phyloP scores from a whole-genome alignment of 768 basidiomycete species.

The Boletus subcaerulescens region DNA sequence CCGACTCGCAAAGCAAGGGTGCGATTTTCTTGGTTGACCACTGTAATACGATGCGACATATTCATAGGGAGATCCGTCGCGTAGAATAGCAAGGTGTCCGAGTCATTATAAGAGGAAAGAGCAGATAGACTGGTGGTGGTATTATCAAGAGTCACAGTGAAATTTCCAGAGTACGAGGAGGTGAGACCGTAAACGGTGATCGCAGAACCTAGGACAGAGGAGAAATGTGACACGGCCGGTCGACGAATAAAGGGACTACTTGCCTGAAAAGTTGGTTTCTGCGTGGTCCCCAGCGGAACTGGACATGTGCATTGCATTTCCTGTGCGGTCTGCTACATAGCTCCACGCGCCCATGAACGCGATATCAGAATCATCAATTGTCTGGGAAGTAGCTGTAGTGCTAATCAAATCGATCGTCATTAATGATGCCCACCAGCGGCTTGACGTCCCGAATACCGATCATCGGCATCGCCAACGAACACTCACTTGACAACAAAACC shows the following conservation, averaged over 20 bases:
- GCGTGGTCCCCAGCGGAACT: constrained; percentile 46
- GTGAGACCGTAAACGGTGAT: constrained; percentile 59
- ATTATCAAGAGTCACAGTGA: constrained; percentile 55
- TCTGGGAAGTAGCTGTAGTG: constrained; percentile 34
- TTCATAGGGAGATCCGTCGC: constrained; percentile 56
- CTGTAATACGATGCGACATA: constrained; percentile 45
- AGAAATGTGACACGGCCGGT: neutral
- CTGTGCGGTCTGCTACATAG: constrained; percentile 32
- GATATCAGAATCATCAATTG: constrained; percentile 44
- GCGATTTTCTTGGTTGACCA: constrained; percentile 55
- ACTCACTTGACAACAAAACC: constrained; percentile 35
- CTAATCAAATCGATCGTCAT: constrained; percentile 28
- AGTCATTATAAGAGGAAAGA: constrained; percentile 49
- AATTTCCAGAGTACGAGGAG: constrained; percentile 55
- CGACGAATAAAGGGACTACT: constrained; percentile 18
- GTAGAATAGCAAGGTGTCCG: constrained; percentile 59
- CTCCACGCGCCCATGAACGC: constrained; percentile 59
- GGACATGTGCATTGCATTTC: constrained; percentile 32
- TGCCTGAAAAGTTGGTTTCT: constrained; percentile 45
- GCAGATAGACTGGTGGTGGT: constrained; percentile 47
- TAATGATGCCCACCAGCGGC: constrained; percentile 13
- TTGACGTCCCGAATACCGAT: constrained; percentile 1
- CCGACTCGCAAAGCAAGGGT: constrained; percentile 48
- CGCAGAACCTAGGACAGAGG: constrained; percentile 48
- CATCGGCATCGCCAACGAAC: neutral